These are phyloP conservation scores for Laguncularia racemosa DNA, from an alignment of 345 rosid genomes.

Conservation along the genomic window DNA sequence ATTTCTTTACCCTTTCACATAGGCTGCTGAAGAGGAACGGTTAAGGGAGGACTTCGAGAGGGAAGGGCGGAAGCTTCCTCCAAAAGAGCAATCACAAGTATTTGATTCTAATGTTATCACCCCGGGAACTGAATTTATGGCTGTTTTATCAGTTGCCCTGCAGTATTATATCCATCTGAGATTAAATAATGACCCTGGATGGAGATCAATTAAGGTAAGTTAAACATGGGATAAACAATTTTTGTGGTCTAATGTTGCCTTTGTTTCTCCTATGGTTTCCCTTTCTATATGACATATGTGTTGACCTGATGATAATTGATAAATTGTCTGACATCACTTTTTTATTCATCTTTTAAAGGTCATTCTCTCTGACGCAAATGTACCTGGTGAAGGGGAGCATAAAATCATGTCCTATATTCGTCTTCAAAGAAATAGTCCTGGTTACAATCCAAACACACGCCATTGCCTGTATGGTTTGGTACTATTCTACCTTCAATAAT, in stretches of 20 bases:
- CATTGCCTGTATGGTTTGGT: slow-evolving; percentile 99
- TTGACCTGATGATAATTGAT: neutral
- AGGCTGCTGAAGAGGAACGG: slow-evolving; percentile 87
- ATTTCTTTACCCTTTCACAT: slow-evolving; percentile 3
- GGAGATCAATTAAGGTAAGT: slow-evolving; percentile 83
- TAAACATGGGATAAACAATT: neutral
- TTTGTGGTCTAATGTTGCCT: neutral
- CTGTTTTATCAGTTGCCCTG: slow-evolving; percentile 74
- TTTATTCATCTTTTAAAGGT: slow-evolving; percentile 50
- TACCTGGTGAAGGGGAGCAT: slow-evolving; percentile 99
- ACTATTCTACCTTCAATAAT: slow-evolving; percentile 26
- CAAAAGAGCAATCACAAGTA: slow-evolving; percentile 55
- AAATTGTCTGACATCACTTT: slow-evolving; percentile 6
- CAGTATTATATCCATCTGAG: slow-evolving; percentile 80
- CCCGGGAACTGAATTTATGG: slow-evolving; percentile 93
- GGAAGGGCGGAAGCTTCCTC: slow-evolving; percentile 81
- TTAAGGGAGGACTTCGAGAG: slow-evolving; percentile 73
- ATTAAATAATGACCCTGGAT: slow-evolving; percentile 88
- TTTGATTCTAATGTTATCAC: slow-evolving; percentile 91
- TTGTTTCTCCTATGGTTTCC: neutral
- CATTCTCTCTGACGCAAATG: slow-evolving; percentile 95
- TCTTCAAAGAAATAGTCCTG: slow-evolving; percentile 85
- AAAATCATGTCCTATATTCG: slow-evolving; percentile 88
- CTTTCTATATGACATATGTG: too few relatives aligned
- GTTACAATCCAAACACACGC: slow-evolving; percentile 77